These are phyloP conservation scores for Platismatia glauca DNA, from an alignment of 495 filamentous ascomycete species.

Conservation along the genomic window DNA sequence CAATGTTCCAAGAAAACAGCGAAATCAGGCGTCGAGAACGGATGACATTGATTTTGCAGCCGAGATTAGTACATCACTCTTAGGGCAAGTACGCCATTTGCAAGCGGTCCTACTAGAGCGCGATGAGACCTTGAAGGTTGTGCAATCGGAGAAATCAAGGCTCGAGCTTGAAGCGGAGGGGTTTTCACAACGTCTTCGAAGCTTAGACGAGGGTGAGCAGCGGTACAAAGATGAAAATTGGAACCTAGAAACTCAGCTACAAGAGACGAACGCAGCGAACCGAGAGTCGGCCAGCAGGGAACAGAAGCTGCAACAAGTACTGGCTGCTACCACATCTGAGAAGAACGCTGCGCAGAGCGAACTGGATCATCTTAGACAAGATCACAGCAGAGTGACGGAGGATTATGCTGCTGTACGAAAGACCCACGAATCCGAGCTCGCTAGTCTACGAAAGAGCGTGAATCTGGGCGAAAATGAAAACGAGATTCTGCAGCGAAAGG, in stretches of 20 bases:
- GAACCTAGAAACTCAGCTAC: conserved; percentile 82
- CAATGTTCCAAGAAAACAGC: conserved; percentile 74
- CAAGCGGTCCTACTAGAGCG: conserved; percentile 75
- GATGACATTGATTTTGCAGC: conserved; percentile 95
- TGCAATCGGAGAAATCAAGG: conserved; percentile 62
- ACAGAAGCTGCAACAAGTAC: conserved; percentile 60
- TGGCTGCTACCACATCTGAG: conserved; percentile 61
- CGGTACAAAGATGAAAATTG: conserved; percentile 97
- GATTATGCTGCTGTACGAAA: conserved; percentile 68
- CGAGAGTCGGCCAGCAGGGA: conserved; percentile 71
- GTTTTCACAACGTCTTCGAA: conserved; percentile 66
- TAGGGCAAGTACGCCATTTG: conserved; percentile 80
- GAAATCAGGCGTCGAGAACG: conserved; percentile 79
- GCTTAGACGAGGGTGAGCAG: conserved; percentile 85
- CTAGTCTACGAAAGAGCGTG: conserved; percentile 64
- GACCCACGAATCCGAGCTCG: conserved; percentile 79
- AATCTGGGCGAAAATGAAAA: conserved; percentile 68
- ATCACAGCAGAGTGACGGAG: conserved; percentile 66
- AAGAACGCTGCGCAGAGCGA: conserved; percentile 71
- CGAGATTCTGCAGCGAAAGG: conserved; percentile 60
- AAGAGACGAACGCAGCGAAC: conserved; percentile 61
- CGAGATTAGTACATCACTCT: conserved; percentile 83
- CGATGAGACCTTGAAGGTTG: conserved; percentile 71
- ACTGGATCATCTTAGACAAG: conserved; percentile 76
- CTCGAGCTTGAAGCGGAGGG: conserved; percentile 76